Percentiles rank a stretch among this genome's conserved stretches.
These are phyloP conservation scores for Hyphopichia burtonii DNA, from an alignment of 1,139 yeast species.

Conservation along the genomic window DNA sequence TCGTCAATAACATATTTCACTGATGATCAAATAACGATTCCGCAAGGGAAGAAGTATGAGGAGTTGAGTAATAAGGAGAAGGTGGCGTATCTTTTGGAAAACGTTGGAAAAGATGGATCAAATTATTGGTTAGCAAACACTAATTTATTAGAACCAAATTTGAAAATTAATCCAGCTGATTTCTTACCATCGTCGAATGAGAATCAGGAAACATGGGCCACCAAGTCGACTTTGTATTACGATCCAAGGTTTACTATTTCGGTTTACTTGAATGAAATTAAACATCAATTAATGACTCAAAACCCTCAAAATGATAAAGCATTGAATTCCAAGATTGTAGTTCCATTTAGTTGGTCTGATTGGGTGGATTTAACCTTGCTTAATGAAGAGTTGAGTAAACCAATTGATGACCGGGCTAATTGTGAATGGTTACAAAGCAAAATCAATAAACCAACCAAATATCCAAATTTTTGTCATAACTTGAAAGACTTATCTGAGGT, in stretches of 20 bases:
- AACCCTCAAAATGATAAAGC: constrained; percentile 16
- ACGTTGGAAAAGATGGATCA: constrained; percentile 19
- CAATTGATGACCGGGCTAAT: constrained; percentile 9
- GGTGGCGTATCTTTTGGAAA: constrained; percentile 20
- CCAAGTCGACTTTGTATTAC: constrained; percentile 16
- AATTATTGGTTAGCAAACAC: constrained; percentile 30
- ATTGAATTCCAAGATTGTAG: constrained; percentile 9
- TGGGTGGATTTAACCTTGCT: constrained; percentile 27
- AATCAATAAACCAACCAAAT: constrained; percentile 24
- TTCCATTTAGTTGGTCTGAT: constrained; percentile 31
- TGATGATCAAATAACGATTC: constrained; percentile 20
- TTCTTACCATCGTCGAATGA: constrained; percentile 16
- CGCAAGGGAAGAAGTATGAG: constrained; percentile 15
- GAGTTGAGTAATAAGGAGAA: constrained; percentile 20
- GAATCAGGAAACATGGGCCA: constrained; percentile 11
- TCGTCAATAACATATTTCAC: constrained; percentile 17
- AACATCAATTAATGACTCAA: constrained; percentile 12
- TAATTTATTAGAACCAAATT: constrained; percentile 18
- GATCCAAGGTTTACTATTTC: constrained; percentile 27
- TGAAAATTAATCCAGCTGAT: constrained; percentile 19
- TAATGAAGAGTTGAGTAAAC: constrained; percentile 14
- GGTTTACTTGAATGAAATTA: constrained; percentile 20
- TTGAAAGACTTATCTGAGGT: constrained; percentile 13
- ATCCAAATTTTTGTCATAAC: constrained; percentile 18
- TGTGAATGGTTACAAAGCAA: constrained; percentile 25